Evolutionary conservation across 139 green algal species (phyloP).

Genomic region (Coelastrella sp.): DNA sequence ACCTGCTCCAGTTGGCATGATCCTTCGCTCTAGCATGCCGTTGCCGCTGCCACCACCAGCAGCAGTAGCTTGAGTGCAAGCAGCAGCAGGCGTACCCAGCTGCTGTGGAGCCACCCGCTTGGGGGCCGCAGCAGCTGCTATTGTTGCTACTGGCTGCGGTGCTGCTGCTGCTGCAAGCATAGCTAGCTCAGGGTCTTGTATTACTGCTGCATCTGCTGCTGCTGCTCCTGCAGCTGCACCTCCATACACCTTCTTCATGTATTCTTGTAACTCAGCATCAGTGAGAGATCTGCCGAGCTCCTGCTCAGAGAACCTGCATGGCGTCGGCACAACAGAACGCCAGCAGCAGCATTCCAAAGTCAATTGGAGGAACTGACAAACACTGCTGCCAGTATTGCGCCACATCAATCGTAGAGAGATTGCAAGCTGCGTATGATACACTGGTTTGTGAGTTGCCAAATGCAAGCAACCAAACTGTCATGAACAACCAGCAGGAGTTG

Average conservation of each 20-base stretch:
- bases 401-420: no score
- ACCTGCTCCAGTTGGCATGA: constrained; percentile 18
- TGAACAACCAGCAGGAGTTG: no score
- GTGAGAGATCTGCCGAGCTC: constrained; percentile 73
- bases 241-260: constrained; percentile 76
- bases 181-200: constrained; percentile 30
- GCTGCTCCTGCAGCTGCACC: constrained; percentile 31
- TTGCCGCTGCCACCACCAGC: neutral
- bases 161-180: constrained; percentile 24
- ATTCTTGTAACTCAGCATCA: constrained; percentile 62
- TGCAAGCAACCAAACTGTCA: no score
- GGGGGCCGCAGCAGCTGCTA: neutral
- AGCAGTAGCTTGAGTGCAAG: neutral
- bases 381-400: no score
- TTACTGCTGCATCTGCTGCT: constrained; percentile 8
- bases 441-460: no score
- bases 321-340: no score
- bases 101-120: neutral
- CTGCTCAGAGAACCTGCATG: constrained; percentile 59
- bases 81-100: neutral
- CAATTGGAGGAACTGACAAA: no score
- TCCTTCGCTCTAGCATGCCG: constrained; percentile 2
- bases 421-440: no score
- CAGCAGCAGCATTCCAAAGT: neutral
- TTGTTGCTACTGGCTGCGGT: neutral